Evolutionary conservation across 1,284 basidiomycete genomes (phyloP).

Genomic region (Mrakiaceae sp.): DNA sequence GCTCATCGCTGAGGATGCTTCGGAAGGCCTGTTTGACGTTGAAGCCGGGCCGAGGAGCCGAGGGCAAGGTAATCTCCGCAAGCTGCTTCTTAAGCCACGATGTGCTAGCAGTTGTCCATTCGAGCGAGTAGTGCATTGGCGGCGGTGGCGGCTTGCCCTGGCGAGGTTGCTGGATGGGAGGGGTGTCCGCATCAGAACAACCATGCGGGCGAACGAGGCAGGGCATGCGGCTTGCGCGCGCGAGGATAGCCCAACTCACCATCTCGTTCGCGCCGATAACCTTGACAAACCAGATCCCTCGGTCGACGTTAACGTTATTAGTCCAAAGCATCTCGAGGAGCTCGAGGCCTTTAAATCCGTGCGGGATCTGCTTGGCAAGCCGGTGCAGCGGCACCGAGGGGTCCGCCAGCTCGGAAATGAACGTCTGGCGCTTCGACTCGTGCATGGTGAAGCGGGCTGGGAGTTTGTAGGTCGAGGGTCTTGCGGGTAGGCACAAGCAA

Average conservation of each 20-base stretch:
- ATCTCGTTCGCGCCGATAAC: constrained; percentile 94
- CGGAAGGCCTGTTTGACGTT: constrained; percentile 70
- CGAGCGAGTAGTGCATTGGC: constrained; percentile 71
- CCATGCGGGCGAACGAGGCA: constrained; percentile 11
- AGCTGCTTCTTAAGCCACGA: constrained; percentile 86
- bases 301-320: constrained; percentile 66
- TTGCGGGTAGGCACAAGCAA: constrained; percentile 28
- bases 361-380: constrained; percentile 77
- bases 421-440: constrained; percentile 73
- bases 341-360: constrained; percentile 84
- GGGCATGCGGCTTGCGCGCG: constrained; percentile 30
- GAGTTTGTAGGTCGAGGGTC: constrained; percentile 64
- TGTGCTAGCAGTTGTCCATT: constrained; percentile 78
- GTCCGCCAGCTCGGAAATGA: constrained; percentile 85
- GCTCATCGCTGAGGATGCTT: constrained; percentile 56
- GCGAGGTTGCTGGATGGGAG: constrained; percentile 18
- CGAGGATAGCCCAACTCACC: constrained; percentile 36
- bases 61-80: constrained; percentile 67
- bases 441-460: constrained; percentile 82
- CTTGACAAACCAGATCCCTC: constrained; percentile 91
- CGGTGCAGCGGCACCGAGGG: constrained; percentile 76
- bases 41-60: constrained; percentile 55
- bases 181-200: neutral
- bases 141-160: constrained; percentile 61
- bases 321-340: constrained; percentile 76